phyloP scores from a whole-genome alignment of 228 moss, liverwort and hornwort genomes.

The Sphagnum magellanicum region DNA sequence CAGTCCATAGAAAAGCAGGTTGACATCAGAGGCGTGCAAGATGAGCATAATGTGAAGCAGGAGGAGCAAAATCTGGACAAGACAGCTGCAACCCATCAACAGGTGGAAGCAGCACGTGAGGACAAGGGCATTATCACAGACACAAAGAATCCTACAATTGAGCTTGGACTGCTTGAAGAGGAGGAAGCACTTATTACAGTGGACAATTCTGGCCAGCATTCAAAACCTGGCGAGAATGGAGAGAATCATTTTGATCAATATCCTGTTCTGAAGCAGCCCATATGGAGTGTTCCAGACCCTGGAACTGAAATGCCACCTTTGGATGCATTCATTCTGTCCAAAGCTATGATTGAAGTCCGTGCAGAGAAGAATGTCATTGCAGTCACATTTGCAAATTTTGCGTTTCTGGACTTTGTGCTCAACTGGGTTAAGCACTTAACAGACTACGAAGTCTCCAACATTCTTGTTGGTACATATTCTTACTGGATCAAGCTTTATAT shows the following conservation, averaged over 20 bases:
- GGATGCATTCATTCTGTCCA: slow-evolving; percentile 66
- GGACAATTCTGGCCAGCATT: slow-evolving; percentile 7
- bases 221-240: slow-evolving; percentile 50
- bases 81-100: not conserved
- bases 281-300: slow-evolving; percentile 67
- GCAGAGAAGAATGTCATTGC: slow-evolving; percentile 77
- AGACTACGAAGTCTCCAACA: slow-evolving; percentile 61
- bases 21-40: too few relatives aligned
- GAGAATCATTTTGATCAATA: slow-evolving; percentile 40
- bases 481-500: not conserved
- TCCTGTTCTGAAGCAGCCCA: slow-evolving; percentile 50
- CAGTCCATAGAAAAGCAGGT: too few relatives aligned
- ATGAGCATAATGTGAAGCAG: too few relatives aligned
- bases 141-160: too few relatives aligned
- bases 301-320: slow-evolving; percentile 60
- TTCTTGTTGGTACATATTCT: slow-evolving; percentile 61
- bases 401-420: slow-evolving; percentile 83
- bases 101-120: slow-evolving; percentile 11
- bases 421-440: slow-evolving; percentile 91
- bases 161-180: not conserved
- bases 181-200: not conserved
- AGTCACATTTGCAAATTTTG: slow-evolving; percentile 87
- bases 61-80: too few relatives aligned
- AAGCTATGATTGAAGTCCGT: slow-evolving; percentile 77
- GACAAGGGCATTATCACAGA: too few relatives aligned